Evolutionary conservation across 306 rosid genomes (phyloP), one percentile per base, ranked within the genome.

Genomic region (Morella rubra): DNA sequence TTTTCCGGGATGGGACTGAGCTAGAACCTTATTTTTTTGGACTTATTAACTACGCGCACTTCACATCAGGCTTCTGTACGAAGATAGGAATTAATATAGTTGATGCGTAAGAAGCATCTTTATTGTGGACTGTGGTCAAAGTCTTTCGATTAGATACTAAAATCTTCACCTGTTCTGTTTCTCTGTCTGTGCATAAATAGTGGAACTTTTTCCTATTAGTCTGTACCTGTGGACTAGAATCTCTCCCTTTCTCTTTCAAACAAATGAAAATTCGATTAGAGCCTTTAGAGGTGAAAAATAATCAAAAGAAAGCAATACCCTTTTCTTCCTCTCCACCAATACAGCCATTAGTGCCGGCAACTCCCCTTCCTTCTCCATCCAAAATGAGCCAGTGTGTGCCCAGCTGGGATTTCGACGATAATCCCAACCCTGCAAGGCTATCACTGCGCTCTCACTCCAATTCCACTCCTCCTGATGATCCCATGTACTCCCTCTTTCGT

Each of bases 321-420:
- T n/a, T 65, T 65, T 4, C 22, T 8, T 14, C 49, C 41, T 18
- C 15, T 16, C 3, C 20, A 15, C 16, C 50, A 22, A 5, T 51
- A 40, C 56, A 19, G 15, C 50, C 60, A 49, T 40, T 32, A 10
- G 22, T 10, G 44, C 8, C 22, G 46, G 59, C 19, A 0, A 42
- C 72, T 32, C 68, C 79, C 51, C 76, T 22, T 56, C 77, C 24
- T 44, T 0, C 32, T 56, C 77, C 24, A 27, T 0, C 32, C 14
- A 58, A 84, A 78, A 92, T 92, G 98, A 92, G 91, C 50, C 96
- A 87, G 88, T 85, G 98, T 47, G 98, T 95, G 74, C 98, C 97
- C 5, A 86, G 92, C 72, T 88, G 95, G 98, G 96, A 88, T 74
- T 55, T 88, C n/a, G 90, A 89, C 16, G 88, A 89, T 61, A 62